A percentile compares a stretch with the other conserved stretches of the same genome.
Conservation (phyloP, 331 rosid genomes). For the Quercus tomentella region DNA sequence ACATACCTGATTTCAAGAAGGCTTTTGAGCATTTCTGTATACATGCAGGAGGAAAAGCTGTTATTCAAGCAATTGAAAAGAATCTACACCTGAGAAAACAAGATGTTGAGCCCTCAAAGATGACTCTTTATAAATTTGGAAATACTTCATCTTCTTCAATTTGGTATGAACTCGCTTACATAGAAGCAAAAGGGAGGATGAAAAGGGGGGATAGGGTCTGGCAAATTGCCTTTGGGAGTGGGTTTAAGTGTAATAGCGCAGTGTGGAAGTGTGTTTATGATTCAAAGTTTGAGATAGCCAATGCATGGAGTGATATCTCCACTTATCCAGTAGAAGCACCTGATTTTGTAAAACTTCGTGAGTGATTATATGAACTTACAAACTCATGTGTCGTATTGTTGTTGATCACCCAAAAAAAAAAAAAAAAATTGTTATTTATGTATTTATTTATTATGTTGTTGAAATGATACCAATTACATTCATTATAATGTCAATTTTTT, state of each 20-base stretch:
- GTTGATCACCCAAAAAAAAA: no score
- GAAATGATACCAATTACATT: no score
- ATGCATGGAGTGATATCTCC: slow-evolving; percentile 41
- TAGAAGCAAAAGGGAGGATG: slow-evolving; percentile 51
- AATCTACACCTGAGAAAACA: slow-evolving; percentile 21
- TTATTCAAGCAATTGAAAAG: slow-evolving; percentile 39
- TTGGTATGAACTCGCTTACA: slow-evolving; percentile 49
- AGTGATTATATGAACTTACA: no score
- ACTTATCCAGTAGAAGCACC: slow-evolving; percentile 26
- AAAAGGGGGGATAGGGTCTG: slow-evolving; percentile 44
- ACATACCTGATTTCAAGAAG: slow-evolving; percentile 37
- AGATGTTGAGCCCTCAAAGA: slow-evolving; percentile 43
- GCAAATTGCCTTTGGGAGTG: slow-evolving; percentile 22
- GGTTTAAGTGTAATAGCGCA: slow-evolving; percentile 51
- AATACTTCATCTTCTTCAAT: slow-evolving; percentile 51
- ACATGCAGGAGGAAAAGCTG: slow-evolving; percentile 50
- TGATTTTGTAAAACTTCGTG: slow-evolving; percentile 11
- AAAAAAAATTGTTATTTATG: no score
- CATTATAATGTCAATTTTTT: no score
- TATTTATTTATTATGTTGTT: no score
- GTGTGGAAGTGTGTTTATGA: slow-evolving; percentile 36
- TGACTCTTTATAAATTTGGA: slow-evolving; percentile 46
- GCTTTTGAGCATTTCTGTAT: slow-evolving; percentile 60
- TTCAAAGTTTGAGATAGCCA: slow-evolving; percentile 16
- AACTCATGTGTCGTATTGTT: no score